These are phyloP conservation scores for Trichoderma breve DNA, from an alignment of 2,329 filamentous ascomycete genomes.

Conservation along the genomic window DNA sequence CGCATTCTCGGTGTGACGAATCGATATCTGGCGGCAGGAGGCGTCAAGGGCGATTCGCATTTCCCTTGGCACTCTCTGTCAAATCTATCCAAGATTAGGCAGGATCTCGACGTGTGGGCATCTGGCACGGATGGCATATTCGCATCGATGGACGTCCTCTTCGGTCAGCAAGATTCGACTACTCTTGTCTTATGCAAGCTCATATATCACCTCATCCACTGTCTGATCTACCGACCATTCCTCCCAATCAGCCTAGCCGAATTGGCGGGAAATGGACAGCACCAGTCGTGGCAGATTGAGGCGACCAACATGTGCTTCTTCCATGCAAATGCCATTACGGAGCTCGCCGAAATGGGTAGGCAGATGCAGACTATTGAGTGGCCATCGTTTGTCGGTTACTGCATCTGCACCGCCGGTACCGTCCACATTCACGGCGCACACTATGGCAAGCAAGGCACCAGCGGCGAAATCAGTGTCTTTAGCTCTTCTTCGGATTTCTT, in stretches of 20 bases:
- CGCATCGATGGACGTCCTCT: slow-evolving; percentile 69
- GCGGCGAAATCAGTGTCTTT: slow-evolving; percentile 61
- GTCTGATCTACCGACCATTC: slow-evolving; percentile 82
- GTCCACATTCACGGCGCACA: slow-evolving; percentile 85
- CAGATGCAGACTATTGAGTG: slow-evolving; percentile 74
- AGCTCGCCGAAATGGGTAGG: slow-evolving; percentile 75
- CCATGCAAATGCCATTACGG: slow-evolving; percentile 83
- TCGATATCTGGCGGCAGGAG: slow-evolving; percentile 77
- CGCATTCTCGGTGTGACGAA: slow-evolving; percentile 81
- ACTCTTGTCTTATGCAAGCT: slow-evolving; percentile 79
- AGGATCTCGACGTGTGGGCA: slow-evolving; percentile 82
- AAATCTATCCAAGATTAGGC: slow-evolving; percentile 79
- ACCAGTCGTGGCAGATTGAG: slow-evolving; percentile 91
- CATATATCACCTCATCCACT: slow-evolving; percentile 83
- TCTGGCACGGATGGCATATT: slow-evolving; percentile 78
- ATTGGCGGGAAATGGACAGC: slow-evolving; percentile 74
- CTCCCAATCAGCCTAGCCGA: slow-evolving; percentile 81
- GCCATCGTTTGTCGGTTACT: slow-evolving; percentile 84
- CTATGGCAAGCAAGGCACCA: slow-evolving; percentile 57
- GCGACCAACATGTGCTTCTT: slow-evolving; percentile 83
- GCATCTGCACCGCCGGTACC: slow-evolving; percentile 80
- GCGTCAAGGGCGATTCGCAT: slow-evolving; percentile 84
- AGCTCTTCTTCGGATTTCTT: slow-evolving; percentile 65
- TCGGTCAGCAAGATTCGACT: slow-evolving; percentile 75
- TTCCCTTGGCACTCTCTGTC: slow-evolving; percentile 89